These are phyloP conservation scores for Cystofilobasidium capitatum DNA, from an alignment of 768 basidiomycete genomes.

Conservation along the genomic window DNA sequence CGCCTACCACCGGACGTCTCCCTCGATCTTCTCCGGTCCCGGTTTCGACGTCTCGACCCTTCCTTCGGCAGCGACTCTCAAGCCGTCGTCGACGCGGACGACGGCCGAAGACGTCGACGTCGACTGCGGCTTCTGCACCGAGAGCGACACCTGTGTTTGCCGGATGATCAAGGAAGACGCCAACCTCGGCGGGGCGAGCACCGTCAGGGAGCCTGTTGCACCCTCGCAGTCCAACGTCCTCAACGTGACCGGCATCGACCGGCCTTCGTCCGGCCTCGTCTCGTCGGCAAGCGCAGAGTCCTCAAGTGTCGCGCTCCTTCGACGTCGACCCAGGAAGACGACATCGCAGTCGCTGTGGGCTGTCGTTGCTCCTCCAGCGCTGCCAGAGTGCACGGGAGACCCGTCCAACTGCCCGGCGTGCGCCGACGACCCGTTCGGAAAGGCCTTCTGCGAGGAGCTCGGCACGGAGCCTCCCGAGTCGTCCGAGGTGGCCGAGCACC, in stretches of 20 bases:
- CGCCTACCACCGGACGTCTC: neutral
- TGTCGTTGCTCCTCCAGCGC: constrained; percentile 37
- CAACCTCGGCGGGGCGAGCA: neutral
- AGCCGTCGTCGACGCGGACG: neutral
- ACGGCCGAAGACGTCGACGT: constrained; percentile 3
- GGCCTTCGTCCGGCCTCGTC: neutral
- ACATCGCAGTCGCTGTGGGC: constrained; percentile 35
- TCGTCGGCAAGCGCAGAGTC: constrained; percentile 20
- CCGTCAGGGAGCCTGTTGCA: constrained; percentile 1
- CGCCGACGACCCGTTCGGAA: constrained; percentile 73
- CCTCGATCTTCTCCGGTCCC: neutral
- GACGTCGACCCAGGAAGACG: neutral
- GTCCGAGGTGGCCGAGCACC: constrained; percentile 9
- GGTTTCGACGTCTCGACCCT: neutral
- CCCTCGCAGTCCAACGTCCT: neutral
- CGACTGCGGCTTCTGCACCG: constrained; percentile 67
- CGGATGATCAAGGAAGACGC: constrained; percentile 45
- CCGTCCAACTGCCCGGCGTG: constrained; percentile 78
- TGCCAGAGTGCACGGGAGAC: constrained; percentile 61
- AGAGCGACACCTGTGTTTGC: constrained; percentile 60
- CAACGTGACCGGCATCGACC: constrained; percentile 21
- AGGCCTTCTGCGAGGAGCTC: constrained; percentile 78
- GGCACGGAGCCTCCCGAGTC: constrained; percentile 33
- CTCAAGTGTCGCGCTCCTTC: constrained; percentile 17
- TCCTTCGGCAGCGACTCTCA: neutral